Percentiles rank a stretch among this genome's conserved stretches.
These are phyloP conservation scores for Pythium biforme DNA, from an alignment of 352 stramenopile species.

Conservation along the genomic window DNA sequence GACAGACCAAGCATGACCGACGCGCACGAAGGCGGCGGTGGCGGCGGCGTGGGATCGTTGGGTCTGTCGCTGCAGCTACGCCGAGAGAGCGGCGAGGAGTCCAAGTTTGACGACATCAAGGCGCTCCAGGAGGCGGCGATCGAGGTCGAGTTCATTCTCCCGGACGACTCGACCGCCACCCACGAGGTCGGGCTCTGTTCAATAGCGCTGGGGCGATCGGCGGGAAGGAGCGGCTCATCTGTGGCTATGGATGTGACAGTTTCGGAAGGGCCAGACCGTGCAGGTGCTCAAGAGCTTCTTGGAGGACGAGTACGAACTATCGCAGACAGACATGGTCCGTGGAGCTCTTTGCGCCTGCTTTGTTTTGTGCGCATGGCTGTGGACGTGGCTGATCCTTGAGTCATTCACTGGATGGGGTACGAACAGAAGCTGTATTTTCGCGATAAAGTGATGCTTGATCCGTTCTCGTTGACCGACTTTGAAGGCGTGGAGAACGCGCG, in stretches of 20 bases:
- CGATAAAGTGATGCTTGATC: constrained; percentile 46
- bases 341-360: neutral
- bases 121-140: constrained; percentile 59
- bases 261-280: constrained; percentile 67
- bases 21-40: neutral
- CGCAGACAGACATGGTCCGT: constrained; percentile 36
- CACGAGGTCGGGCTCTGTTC: constrained; percentile 27
- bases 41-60: too few species aligned
- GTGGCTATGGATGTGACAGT: constrained; percentile 27
- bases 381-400: too few species aligned
- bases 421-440: constrained; percentile 40
- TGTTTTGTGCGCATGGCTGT: neutral
- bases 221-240: neutral
- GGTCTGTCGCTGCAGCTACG: constrained; percentile 17
- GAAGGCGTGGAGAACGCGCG: constrained; percentile 32
- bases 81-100: constrained; percentile 29
- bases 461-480: constrained; percentile 68
- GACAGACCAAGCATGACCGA: neutral
- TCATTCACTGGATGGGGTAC: too few species aligned
- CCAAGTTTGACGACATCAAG: constrained; percentile 61
- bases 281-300: constrained; percentile 60
- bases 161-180: constrained; percentile 50
- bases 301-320: constrained; percentile 49
- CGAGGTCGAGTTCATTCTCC: constrained; percentile 52
- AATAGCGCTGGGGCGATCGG: too few species aligned